Evolutionary conservation across 2,329 filamentous ascomycete species (phyloP).

Genomic region (Capronia epimyces): DNA sequence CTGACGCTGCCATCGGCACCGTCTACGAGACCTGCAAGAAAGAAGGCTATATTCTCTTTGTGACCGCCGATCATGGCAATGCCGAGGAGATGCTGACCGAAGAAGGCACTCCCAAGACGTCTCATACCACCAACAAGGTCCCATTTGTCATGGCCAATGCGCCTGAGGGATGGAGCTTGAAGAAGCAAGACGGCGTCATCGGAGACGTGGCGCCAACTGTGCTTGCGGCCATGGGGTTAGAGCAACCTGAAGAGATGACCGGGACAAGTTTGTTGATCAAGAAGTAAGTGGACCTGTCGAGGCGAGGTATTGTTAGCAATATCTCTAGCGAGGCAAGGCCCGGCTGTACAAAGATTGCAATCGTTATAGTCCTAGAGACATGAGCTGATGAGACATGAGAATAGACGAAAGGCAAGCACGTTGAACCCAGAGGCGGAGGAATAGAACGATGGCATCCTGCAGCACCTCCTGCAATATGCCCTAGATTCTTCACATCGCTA

Average conservation of each 20-base stretch:
- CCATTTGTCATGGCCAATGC: slow-evolving; percentile 98
- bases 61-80: slow-evolving; percentile 95
- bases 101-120: slow-evolving; percentile 96
- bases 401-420: slow-evolving; percentile 25
- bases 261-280: slow-evolving; percentile 78
- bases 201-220: slow-evolving; percentile 96
- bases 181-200: slow-evolving; percentile 80
- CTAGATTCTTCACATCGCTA: background rate
- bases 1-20: slow-evolving; percentile 87
- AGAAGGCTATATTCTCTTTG: slow-evolving; percentile 86
- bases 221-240: slow-evolving; percentile 81
- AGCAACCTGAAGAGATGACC: slow-evolving; percentile 87
- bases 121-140: slow-evolving; percentile 96
- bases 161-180: slow-evolving; percentile 78
- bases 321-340: slow-evolving; percentile 15
- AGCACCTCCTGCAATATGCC: background rate
- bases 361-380: slow-evolving; percentile 17
- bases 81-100: slow-evolving; percentile 98
- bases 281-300: slow-evolving; percentile 36
- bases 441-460: slow-evolving; percentile 21
- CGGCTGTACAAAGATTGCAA: slow-evolving; percentile 7
- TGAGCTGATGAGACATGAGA: slow-evolving; percentile 26
- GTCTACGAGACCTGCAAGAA: slow-evolving; percentile 93
- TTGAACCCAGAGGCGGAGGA: slow-evolving; percentile 15
- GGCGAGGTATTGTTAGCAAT: slow-evolving; percentile 12